A percentile compares a stretch with the other conserved stretches of the same genome.
phyloP scores from a whole-genome alignment of 805 yeast species.

The Priceomyces fermenticarens region DNA sequence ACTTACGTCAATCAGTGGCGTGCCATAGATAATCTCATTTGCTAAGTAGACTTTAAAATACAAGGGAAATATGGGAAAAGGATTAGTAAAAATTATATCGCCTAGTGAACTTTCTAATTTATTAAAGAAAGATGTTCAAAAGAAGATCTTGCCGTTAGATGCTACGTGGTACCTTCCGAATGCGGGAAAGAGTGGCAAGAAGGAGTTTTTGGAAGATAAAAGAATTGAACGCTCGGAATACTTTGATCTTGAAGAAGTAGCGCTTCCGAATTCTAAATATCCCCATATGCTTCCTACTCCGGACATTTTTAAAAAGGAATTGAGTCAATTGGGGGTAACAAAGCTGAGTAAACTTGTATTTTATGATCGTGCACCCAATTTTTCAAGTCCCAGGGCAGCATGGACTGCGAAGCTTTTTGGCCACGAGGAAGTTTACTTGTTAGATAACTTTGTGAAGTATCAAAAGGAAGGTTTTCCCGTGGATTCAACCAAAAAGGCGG shows the following conservation, averaged over 20 bases:
- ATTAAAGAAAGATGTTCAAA: constrained; percentile 1
- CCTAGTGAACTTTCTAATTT: constrained; percentile 8
- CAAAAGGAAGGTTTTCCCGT: constrained; percentile 43
- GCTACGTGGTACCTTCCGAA: constrained; percentile 94
- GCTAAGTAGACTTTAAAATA: no score
- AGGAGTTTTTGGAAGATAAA: constrained; percentile 51
- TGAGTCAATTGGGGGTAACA: constrained; percentile 54
- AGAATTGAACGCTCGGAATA: constrained; percentile 67
- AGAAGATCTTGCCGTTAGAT: constrained; percentile 61
- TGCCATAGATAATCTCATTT: no score
- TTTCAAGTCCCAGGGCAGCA: constrained; percentile 86
- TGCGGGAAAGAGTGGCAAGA: constrained; percentile 53
- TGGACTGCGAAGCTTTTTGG: constrained; percentile 87
- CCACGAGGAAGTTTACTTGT: constrained; percentile 63
- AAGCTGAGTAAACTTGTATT: constrained; percentile 63
- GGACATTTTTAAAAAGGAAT: constrained; percentile 50
- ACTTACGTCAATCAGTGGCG: no score
- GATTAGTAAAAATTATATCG: constrained; percentile 3
- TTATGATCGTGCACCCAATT: constrained; percentile 82
- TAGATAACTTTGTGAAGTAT: constrained; percentile 67
- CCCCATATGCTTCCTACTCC: constrained; percentile 90
- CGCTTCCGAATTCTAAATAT: constrained; percentile 55
- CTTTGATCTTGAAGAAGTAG: constrained; percentile 74
- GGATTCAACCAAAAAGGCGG: constrained; percentile 32
- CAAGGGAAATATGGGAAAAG: constrained; percentile 3